Evolutionary conservation across 495 filamentous ascomycete species (phyloP).

Genomic region (Gamarada debralockiae): DNA sequence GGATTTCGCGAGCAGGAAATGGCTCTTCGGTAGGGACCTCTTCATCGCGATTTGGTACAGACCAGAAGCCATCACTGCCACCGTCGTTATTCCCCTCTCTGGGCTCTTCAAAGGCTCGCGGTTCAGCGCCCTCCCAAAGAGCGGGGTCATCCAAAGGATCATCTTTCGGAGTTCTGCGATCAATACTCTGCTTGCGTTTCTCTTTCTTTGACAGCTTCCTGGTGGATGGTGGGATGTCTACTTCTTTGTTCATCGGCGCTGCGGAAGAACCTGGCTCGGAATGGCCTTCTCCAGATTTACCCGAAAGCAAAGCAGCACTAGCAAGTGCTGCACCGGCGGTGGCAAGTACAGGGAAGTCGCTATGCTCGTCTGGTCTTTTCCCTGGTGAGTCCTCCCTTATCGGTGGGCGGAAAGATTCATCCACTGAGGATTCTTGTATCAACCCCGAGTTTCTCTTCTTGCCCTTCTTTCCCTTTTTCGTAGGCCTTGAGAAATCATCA

Average conservation of each 20-base stretch:
- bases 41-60: conserved; percentile 9
- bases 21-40: conserved; percentile 1
- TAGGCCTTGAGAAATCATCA: conserved; percentile 23
- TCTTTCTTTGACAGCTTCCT: conserved; percentile 25
- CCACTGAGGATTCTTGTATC: background rate
- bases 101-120: conserved; percentile 22
- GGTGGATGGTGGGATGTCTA: background rate
- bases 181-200: conserved; percentile 26
- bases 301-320: conserved; percentile 20
- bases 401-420: background rate
- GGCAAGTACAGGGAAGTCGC: background rate
- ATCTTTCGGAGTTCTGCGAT: conserved; percentile 33
- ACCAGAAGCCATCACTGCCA: conserved; percentile 24
- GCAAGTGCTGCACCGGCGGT: conserved; percentile 22
- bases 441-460: conserved; percentile 15
- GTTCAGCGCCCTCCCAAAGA: conserved; percentile 52
- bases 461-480: conserved; percentile 26
- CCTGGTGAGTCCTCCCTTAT: background rate
- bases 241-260: background rate
- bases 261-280: conserved; percentile 4
- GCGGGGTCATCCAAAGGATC: conserved; percentile 40
- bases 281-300: conserved; percentile 26
- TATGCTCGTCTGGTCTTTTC: conserved; percentile 7
- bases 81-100: conserved; percentile 8
- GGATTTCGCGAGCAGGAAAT: background rate